Evolutionary conservation across 805 yeast species (phyloP).

Genomic region (Yamadazyma laniorum): DNA sequence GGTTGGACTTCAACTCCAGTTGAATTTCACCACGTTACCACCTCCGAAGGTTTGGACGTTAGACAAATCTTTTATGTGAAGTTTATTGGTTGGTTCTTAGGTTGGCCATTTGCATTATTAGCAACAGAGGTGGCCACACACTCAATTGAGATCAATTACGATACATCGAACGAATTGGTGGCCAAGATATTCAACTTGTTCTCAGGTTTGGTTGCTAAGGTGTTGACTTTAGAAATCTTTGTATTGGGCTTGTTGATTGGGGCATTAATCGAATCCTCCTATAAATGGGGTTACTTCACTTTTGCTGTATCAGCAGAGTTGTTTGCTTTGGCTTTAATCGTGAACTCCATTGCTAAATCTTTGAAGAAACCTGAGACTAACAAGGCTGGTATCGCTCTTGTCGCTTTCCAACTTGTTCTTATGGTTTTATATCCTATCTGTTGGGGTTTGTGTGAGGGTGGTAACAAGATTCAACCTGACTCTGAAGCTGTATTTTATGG

Average conservation of each 20-base stretch:
- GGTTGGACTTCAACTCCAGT: constrained; percentile 50
- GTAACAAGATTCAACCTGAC: constrained; percentile 58
- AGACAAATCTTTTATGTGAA: constrained; percentile 59
- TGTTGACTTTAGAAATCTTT: constrained; percentile 45
- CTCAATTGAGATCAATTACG: constrained; percentile 30
- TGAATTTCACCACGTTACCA: constrained; percentile 50
- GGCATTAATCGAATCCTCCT: constrained; percentile 49
- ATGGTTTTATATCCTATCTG: constrained; percentile 50
- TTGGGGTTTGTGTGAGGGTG: constrained; percentile 62
- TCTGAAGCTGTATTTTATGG: constrained; percentile 61
- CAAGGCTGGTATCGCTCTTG: constrained; percentile 14
- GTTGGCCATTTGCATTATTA: constrained; percentile 45
- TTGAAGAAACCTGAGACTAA: constrained; percentile 8
- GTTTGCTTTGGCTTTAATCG: constrained; percentile 35
- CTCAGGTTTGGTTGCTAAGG: constrained; percentile 40
- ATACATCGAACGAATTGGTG: constrained; percentile 26
- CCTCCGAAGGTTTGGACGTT: constrained; percentile 23
- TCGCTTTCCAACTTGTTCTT: constrained; percentile 35
- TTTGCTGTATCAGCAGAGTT: constrained; percentile 48
- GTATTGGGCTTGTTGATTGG: constrained; percentile 59
- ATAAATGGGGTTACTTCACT: constrained; percentile 70
- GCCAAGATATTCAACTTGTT: constrained; percentile 28
- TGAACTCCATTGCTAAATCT: constrained; percentile 8
- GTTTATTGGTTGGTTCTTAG: constrained; percentile 57
- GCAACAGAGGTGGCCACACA: constrained; percentile 30